Base-by-base conservation (phyloP, 2,329 filamentous ascomycete genomes). In the Purpureocillium lavendulum region DNA sequence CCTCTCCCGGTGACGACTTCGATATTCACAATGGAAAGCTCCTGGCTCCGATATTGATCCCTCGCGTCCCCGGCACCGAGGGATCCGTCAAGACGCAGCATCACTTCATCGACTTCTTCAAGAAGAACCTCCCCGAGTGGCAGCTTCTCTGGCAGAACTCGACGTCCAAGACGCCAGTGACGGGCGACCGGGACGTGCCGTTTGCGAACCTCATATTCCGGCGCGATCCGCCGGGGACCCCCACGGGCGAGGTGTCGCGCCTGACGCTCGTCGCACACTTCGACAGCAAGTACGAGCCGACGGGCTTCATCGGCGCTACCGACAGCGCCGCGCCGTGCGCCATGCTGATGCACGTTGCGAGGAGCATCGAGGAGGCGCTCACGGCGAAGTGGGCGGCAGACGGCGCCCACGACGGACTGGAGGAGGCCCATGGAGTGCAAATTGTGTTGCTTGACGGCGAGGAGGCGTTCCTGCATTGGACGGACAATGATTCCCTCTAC, bases 321-420 rank as follows among this genome's bases (percentile, higher is more conserved):
- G 92, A 98, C 57, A 95, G 87, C 52, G 92, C 92, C 1, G 92
- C 86, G 14, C 89, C 92, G 9, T 97, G 90, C 60, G 92, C 92
- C 0, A 88, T 97, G 73, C 71, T 98, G 42, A 75, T 98, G 77
- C 86, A 95, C 58, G 79, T 83, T 11, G 86, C 89, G 45, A 73
- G 82, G 48, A 85, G 79, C 46, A 77, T 98, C 34, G 89, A 97
- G 53, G 71, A 67, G 2, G 87, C 85, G 3, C 64, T 97, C 57
- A 85, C 82, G 24, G 74, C 73, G 56, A 94, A 90, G 64, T 97
- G 92, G 86, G 73, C 76, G 24, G 72, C 71, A 26, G 86, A 89
- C 76, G 60, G 77, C 47, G 69, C 73, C 4, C 69, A 67, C 2
- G 59, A 61, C 17, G 71, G 66, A 2, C 61, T 92, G 16, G 86